These are phyloP conservation scores for Boletus huronensis DNA, from an alignment of 768 basidiomycete genomes.

Conservation along the genomic window DNA sequence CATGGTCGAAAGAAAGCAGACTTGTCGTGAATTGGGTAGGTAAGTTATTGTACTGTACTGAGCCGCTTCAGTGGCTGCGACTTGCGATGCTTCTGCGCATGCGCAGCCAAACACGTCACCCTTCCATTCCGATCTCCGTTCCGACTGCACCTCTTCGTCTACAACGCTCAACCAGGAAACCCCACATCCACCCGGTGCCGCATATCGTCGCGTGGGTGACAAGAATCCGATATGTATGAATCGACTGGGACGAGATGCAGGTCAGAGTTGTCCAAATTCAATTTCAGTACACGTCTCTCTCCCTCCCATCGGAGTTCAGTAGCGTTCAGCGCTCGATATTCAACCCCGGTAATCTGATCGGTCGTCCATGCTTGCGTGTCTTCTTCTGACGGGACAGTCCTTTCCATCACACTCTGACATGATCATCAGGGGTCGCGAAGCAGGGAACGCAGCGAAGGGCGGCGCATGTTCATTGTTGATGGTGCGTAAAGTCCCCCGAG, in stretches of 20 bases:
- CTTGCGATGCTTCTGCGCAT: neutral
- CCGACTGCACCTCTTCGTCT: neutral
- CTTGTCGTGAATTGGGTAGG: neutral
- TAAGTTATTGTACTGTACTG: neutral
- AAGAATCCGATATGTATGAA: neutral
- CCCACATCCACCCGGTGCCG: neutral
- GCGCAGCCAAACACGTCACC: neutral
- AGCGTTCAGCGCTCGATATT: neutral
- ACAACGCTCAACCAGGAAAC: no score
- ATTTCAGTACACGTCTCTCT: neutral
- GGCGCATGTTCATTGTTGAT: no score
- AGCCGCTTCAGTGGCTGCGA: neutral
- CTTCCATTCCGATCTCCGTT: neutral
- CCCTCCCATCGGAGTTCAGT: neutral
- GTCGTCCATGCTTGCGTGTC: neutral
- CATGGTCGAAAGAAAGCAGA: conserved; percentile 42
- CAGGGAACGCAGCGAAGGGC: neutral
- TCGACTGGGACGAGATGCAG: neutral
- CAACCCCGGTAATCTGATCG: neutral
- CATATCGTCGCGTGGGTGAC: neutral
- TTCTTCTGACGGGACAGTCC: no score
- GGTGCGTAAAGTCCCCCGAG: neutral
- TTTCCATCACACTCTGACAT: no score
- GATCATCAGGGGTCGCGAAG: neutral
- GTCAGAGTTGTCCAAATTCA: neutral